phyloP scores from a whole-genome alignment of 176 grass and related monocot genomes.

The Aegilops sharonensis region DNA sequence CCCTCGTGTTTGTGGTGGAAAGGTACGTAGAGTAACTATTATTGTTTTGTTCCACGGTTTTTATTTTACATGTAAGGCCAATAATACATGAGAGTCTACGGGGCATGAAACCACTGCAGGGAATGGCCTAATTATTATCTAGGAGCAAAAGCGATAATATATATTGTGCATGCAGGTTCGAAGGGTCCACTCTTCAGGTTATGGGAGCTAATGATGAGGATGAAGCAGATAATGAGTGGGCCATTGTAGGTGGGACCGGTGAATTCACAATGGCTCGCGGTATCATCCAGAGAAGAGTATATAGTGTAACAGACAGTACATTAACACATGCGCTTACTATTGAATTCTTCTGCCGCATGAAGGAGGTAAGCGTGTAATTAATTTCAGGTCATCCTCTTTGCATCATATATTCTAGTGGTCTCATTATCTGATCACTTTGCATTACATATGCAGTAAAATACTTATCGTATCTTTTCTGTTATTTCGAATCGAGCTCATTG shows the following conservation, averaged over 20 bases:
- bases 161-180: not conserved
- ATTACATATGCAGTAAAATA: too few relatives aligned
- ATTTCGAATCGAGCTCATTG: too few relatives aligned
- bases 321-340: not conserved
- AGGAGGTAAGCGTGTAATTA: not conserved
- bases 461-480: too few relatives aligned
- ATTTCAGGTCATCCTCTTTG: too few relatives aligned
- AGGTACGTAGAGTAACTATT: not conserved
- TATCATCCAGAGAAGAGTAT: not conserved
- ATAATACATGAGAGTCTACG: too few relatives aligned
- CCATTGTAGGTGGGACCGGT: constrained; percentile 7
- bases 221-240: not conserved
- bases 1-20: not conserved
- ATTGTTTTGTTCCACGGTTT: not conserved
- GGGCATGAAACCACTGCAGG: too few relatives aligned
- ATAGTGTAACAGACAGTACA: too few relatives aligned
- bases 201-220: not conserved
- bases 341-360: not conserved
- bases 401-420: too few relatives aligned
- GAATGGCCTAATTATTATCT: not conserved
- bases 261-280: not conserved
- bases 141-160: too few relatives aligned
- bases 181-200: constrained; percentile 9
- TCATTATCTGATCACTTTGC: too few relatives aligned
- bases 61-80: too few relatives aligned